phyloP scores from a whole-genome alignment of 2,329 filamentous ascomycete genomes.

The Fusarium fracticaudum region DNA sequence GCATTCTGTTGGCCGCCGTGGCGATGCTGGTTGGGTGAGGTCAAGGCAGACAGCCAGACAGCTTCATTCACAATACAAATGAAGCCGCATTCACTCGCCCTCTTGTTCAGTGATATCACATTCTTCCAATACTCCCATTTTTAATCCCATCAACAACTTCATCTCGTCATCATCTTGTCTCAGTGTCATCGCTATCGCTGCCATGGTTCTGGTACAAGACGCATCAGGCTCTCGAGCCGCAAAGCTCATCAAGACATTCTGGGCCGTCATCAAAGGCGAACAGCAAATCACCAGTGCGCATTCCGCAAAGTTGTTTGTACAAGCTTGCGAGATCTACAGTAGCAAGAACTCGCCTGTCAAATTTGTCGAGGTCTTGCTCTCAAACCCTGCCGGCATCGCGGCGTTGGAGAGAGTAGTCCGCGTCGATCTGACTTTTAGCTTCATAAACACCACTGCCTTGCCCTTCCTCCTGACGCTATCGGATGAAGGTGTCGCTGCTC shows the following conservation, averaged over 20 bases:
- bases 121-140: background rate
- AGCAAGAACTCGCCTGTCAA: constrained; percentile 21
- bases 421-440: constrained; percentile 37
- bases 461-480: constrained; percentile 26
- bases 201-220: constrained; percentile 13
- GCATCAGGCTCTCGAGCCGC: constrained; percentile 8
- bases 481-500: constrained; percentile 17
- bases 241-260: constrained; percentile 32
- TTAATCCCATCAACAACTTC: background rate
- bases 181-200: background rate
- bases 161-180: too few relatives aligned
- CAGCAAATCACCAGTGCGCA: constrained; percentile 16
- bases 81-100: background rate
- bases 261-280: constrained; percentile 25
- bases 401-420: constrained; percentile 42
- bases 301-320: constrained; percentile 43
- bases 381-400: constrained; percentile 30
- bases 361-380: constrained; percentile 44
- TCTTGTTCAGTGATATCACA: background rate
- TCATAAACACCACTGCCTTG: constrained; percentile 38
- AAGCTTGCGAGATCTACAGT: constrained; percentile 31
- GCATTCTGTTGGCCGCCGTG: constrained; percentile 1
- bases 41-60: constrained; percentile 10
- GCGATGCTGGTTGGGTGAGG: constrained; percentile 11
- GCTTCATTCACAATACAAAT: constrained; percentile 23